Conservation (phyloP, 257 asterid genomes). For the Euphrasia confusa region DNA sequence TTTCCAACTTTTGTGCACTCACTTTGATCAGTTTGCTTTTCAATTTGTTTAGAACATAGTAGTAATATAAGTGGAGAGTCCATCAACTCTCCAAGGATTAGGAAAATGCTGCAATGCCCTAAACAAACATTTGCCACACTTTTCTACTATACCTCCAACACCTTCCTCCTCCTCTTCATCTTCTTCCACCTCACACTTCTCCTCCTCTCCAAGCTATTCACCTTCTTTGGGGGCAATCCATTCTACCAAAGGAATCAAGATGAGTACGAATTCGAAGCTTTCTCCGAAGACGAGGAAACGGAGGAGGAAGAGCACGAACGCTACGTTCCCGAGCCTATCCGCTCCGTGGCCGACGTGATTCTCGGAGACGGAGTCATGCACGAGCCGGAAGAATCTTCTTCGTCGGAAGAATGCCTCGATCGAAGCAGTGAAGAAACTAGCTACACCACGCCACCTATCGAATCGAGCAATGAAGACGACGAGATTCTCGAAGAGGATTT, state of each 20-base stretch:
- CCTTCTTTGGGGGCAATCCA: conserved; percentile 62
- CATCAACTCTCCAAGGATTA: conserved; percentile 20
- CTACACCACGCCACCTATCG: conserved; percentile 42
- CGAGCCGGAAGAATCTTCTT: background rate
- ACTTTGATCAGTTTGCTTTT: conserved; percentile 29
- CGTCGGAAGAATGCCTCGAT: conserved; percentile 21
- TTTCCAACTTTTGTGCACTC: conserved; percentile 23
- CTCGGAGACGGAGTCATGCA: background rate
- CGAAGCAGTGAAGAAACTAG: background rate
- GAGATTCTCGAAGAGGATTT: conserved; percentile 25
- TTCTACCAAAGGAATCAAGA: conserved; percentile 36
- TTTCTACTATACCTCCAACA: conserved; percentile 60
- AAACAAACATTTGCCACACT: conserved; percentile 46
- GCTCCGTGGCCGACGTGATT: conserved; percentile 21
- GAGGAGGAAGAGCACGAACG: conserved; percentile 28
- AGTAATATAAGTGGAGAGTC: conserved; percentile 25
- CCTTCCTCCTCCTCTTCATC: conserved; percentile 53
- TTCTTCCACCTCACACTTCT: conserved; percentile 62
- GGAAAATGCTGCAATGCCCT: conserved; percentile 69
- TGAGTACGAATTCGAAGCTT: conserved; percentile 30
- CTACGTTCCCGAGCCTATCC: background rate
- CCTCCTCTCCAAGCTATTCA: conserved; percentile 24
- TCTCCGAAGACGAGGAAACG: conserved; percentile 51
- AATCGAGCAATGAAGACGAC: conserved; percentile 29
- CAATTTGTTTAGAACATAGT: conserved; percentile 21